Conservation (phyloP, 306 rosid species). For the Astragalus glycyphyllos region DNA sequence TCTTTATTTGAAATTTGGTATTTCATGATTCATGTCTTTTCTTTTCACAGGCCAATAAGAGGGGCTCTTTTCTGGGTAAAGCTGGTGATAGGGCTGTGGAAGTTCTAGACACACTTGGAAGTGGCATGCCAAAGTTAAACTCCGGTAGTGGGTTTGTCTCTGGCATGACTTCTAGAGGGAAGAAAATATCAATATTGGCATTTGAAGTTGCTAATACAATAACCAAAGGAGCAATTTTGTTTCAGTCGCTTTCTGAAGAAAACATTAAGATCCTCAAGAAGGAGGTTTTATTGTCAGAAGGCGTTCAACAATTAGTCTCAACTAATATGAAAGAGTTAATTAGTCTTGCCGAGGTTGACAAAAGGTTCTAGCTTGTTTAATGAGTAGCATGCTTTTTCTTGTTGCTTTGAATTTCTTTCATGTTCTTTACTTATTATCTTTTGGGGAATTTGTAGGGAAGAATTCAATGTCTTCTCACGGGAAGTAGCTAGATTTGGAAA, state of each 20-base stretch:
- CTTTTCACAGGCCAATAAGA: constrained; percentile 52
- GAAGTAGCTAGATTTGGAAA: constrained; percentile 93
- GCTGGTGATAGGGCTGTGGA: constrained; percentile 82
- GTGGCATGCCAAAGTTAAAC: constrained; percentile 72
- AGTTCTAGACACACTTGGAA: constrained; percentile 78
- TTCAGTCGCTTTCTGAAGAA: constrained; percentile 78
- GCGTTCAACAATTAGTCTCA: constrained; percentile 72
- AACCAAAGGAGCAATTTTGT: constrained; percentile 70
- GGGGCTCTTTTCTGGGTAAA: constrained; percentile 65
- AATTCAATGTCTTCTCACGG: constrained; percentile 62
- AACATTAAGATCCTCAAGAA: constrained; percentile 71
- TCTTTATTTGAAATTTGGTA: constrained; percentile 27
- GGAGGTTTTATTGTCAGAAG: constrained; percentile 71
- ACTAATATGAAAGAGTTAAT: constrained; percentile 70
- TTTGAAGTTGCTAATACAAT: constrained; percentile 97
- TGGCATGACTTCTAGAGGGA: constrained; percentile 61
- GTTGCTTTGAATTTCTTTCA: constrained; percentile 19
- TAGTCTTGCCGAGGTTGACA: constrained; percentile 82
- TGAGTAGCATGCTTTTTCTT: constrained; percentile 34
- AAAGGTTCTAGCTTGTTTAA: constrained; percentile 67
- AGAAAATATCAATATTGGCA: constrained; percentile 75
- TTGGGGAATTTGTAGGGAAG: constrained; percentile 65
- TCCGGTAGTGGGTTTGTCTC: constrained; percentile 57
- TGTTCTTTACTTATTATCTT: constrained; percentile 32
- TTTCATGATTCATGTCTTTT: constrained; percentile 35